Base-by-base conservation (phyloP, 1,284 basidiomycete genomes). In the Naganishia albida region DNA sequence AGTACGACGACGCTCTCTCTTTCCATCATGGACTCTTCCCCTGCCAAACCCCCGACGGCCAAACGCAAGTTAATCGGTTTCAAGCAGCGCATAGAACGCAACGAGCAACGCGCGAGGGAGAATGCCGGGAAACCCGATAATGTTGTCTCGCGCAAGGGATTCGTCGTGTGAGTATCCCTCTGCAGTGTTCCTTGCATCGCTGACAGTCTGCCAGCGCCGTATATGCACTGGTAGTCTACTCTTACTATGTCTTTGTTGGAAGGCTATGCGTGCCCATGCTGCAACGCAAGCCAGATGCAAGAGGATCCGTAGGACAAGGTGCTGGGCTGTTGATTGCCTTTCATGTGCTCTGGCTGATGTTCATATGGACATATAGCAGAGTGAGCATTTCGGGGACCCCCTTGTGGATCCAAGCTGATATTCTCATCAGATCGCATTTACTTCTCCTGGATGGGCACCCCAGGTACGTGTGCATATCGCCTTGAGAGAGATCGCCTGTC, bases 241-340 rank as follows among this genome's bases (percentile, higher is more conserved):
- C 73, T 0, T 85, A 80, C 64, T 91, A 91, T 77, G 89, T 90
- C 10, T 88, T 87, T 70, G 82, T 89, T 46, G 87, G 83, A 1
- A 75, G 86, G 42, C 80, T 90, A 2, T 87, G 85, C 70, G 80
- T 86, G 18, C 84, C 85, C 2, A 85, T 88, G 82, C 83, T 90
- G 25, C 81, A 79, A 70, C 70, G 74, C 39, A 75, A 78, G 53
- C 69, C 68, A 10, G 74, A 74, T 3, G 81, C 82, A 7, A 74
- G 82, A 16, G 83, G 82, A 13, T 80, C 82, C 20, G 77, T 81
- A 64, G 77, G 75, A 0, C 75, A 82, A 52, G 88, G 87, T 64
- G 82, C 87, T 88, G 84, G 80, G 0, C 81, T 87, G 52, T 72
- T 89, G 34, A 80, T 83, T 0, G 81, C 85, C 2, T 89, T 86